Evolutionary conservation across 495 filamentous ascomycete species (phyloP), one percentile per base, ranked within the genome.

Genomic region (Penicillium coffeae): DNA sequence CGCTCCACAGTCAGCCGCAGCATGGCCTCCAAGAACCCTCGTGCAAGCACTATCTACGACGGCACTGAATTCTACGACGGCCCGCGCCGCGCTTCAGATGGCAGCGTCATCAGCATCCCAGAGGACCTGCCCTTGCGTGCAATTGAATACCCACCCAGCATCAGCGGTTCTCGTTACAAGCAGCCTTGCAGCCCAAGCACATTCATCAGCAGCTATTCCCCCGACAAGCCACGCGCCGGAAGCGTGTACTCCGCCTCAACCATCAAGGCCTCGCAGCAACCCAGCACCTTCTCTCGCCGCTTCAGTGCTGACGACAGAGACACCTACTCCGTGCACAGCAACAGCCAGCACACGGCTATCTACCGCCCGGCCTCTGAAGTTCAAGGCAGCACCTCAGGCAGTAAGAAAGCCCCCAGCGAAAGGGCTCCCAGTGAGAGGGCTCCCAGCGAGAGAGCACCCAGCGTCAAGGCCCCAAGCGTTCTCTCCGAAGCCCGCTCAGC

Each of bases 21-120:
- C 33, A 40, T 62, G 3, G 54, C 62, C 20, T 66, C 66, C 42
- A 70, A 71, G 58, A 73, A 70, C 48, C 70, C 71, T 2, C 61
- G 66, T 30, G 69, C 68, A 22, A 66, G 63, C 56, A 70, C 70
- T 33, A 59, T 75, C 54, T 75, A 75, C 50, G 70, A 70, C 37
- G 65, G 55, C 22, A 69, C 64, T 0, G 65, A 74, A 34, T 70
- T 58, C 51, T 58, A 56, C 46, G 52, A 59, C 7, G 69, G 73
- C 42, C 62, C 72, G 21, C 66, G 72, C 14, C 63, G 70, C 19
- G 64, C 66, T 21, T 70, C 70, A 7, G 68, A 66, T 5, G 65
- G 65, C 9, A 73, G 64, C 47, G 50, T 73, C 34, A 71, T 67
- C 51, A 61, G 46, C 18, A 59, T 59, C 37, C 63, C 64, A 0